A percentile compares a stretch with the other conserved stretches of the same genome.
phyloP scores from a whole-genome alignment of 768 basidiomycete genomes.

The Mycena belliarum region DNA sequence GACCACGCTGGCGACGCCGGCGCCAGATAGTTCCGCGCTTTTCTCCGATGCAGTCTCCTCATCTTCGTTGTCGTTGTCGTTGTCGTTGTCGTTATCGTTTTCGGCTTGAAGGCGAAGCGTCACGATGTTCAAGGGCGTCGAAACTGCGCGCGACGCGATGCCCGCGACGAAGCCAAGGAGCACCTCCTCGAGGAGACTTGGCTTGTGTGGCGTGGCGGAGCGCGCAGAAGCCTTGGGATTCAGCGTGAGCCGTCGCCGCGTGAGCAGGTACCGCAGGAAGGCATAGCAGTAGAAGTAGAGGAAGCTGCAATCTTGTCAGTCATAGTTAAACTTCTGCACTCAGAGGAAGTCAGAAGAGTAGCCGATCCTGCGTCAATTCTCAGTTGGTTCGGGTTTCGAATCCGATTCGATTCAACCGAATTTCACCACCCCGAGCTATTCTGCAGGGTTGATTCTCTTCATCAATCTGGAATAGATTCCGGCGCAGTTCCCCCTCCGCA shows the following conservation, averaged over 20 bases:
- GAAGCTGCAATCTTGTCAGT: slow-evolving; percentile 49
- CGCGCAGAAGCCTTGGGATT: slow-evolving; percentile 2
- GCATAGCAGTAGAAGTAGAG: slow-evolving; percentile 63
- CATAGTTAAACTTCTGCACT: too few species aligned
- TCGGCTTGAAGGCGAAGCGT: slow-evolving; percentile 55
- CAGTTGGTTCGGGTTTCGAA: too few species aligned
- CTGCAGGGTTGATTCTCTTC: too few species aligned
- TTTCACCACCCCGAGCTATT: too few species aligned
- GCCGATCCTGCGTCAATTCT: too few species aligned
- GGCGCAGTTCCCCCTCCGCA: too few species aligned
- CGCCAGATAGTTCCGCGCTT: slow-evolving; percentile 11
- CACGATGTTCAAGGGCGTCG: slow-evolving; percentile 57
- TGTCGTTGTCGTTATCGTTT: slow-evolving; percentile 33
- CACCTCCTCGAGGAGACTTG: slow-evolving; percentile 49
- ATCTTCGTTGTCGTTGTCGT: too few species aligned
- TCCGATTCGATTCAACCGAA: too few species aligned
- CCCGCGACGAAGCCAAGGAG: slow-evolving; percentile 58
- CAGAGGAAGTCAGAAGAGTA: too few species aligned
- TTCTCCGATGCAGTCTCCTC: too few species aligned
- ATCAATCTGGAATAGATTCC: too few species aligned
- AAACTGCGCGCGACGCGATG: slow-evolving; percentile 53
- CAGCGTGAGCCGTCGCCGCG: slow-evolving; percentile 31
- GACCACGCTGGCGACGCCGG: slow-evolving; percentile 34
- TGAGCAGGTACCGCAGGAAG: slow-evolving; percentile 43
- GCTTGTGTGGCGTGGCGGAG: slow-evolving; percentile 29